phyloP scores from a whole-genome alignment of 2,329 filamentous ascomycete genomes.

The Biscogniauxia sp. region DNA sequence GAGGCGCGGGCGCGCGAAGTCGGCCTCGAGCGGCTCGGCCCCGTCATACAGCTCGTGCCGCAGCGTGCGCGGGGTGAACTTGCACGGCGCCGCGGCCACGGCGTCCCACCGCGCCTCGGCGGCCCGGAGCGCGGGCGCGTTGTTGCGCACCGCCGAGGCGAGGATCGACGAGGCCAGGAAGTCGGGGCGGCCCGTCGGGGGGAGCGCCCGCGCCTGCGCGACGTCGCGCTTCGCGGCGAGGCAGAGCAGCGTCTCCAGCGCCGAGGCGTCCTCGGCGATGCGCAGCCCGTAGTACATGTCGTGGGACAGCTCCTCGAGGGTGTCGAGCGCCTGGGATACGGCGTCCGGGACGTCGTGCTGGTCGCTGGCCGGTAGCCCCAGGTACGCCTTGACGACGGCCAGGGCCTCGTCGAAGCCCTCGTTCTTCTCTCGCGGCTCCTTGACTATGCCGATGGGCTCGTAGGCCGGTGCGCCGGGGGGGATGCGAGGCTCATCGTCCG shows the following conservation, averaged over 20 bases:
- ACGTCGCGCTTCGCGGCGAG: constrained; percentile 42
- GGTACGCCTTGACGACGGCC: constrained; percentile 47
- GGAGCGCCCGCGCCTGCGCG: constrained; percentile 18
- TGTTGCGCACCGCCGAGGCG: constrained; percentile 61
- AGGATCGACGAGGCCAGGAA: constrained; percentile 57
- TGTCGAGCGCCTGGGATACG: constrained; percentile 52
- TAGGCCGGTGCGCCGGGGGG: constrained; percentile 54
- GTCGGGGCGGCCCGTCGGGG: constrained; percentile 33
- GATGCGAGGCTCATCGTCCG: constrained; percentile 33
- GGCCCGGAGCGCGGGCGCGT: constrained; percentile 56
- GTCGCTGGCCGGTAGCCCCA: constrained; percentile 7
- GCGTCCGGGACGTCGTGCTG: constrained; percentile 13
- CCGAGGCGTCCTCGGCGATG: constrained; percentile 54
- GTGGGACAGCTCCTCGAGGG: constrained; percentile 62
- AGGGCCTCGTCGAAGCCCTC: constrained; percentile 47
- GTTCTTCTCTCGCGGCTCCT: constrained; percentile 44
- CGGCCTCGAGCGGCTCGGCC: constrained; percentile 31
- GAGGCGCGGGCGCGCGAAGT: constrained; percentile 34
- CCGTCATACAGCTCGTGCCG: constrained; percentile 42
- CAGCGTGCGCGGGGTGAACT: constrained; percentile 23
- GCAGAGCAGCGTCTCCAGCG: constrained; percentile 55
- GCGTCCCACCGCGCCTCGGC: constrained; percentile 47
- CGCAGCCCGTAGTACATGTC: constrained; percentile 69
- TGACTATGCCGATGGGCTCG: constrained; percentile 56
- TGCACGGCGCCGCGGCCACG: constrained; percentile 40